Conservation (phyloP, 2,329 filamentous ascomycete species). For the Pseudopithomyces maydicus region DNA sequence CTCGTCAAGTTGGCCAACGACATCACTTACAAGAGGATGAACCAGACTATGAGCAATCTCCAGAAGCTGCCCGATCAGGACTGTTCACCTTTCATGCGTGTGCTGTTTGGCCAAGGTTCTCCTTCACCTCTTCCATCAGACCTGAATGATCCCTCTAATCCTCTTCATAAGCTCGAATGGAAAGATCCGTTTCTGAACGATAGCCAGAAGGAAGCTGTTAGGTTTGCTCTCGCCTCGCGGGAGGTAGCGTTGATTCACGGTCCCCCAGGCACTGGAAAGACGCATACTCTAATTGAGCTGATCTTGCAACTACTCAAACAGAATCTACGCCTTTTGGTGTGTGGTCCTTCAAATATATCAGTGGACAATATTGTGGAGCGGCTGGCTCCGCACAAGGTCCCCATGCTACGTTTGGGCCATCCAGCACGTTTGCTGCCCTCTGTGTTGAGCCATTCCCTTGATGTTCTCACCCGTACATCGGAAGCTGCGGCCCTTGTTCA, state of each 20-base stretch:
- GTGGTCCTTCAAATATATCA: slow-evolving; percentile 93
- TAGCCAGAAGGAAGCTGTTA: slow-evolving; percentile 67
- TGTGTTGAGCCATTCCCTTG: slow-evolving; percentile 86
- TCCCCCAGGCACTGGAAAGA: slow-evolving; percentile 95
- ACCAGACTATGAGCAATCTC: slow-evolving; percentile 66
- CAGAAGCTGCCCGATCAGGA: slow-evolving; percentile 61
- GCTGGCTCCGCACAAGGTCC: slow-evolving; percentile 79
- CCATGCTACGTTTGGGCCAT: slow-evolving; percentile 88
- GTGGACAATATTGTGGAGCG: slow-evolving; percentile 98
- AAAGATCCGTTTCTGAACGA: slow-evolving; percentile 62
- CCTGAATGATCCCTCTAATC: slow-evolving; percentile 46
- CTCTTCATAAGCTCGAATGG: slow-evolving; percentile 56
- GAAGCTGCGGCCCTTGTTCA: slow-evolving; percentile 88
- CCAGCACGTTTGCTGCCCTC: slow-evolving; percentile 88
- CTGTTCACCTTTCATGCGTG: slow-evolving; percentile 62
- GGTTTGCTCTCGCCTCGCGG: slow-evolving; percentile 81
- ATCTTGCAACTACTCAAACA: slow-evolving; percentile 86
- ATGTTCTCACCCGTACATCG: slow-evolving; percentile 87
- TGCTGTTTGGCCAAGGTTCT: slow-evolving; percentile 64
- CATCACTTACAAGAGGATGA: slow-evolving; percentile 69
- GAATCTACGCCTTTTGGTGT: slow-evolving; percentile 81
- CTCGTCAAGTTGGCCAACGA: slow-evolving; percentile 70
- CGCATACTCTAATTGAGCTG: slow-evolving; percentile 92
- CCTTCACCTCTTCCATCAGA: slow-evolving; percentile 57
- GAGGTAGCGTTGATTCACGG: slow-evolving; percentile 93